These are phyloP conservation scores for Amylocystis lapponica DNA, from an alignment of 768 basidiomycete species.

Conservation along the genomic window DNA sequence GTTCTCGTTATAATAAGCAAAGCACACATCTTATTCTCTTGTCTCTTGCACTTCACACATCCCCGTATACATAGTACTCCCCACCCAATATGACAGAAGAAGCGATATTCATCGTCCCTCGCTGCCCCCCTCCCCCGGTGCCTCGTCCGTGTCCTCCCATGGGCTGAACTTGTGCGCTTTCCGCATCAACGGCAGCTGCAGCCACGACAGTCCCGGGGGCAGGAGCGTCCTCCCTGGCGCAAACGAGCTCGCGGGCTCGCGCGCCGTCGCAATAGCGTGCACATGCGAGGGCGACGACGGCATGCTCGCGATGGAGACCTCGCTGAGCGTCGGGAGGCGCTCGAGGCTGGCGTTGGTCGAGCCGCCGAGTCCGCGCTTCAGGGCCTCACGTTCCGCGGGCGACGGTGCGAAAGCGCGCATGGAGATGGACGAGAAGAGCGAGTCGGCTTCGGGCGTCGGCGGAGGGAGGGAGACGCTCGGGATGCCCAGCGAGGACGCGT, in stretches of 20 bases:
- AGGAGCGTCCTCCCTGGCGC: constrained; percentile 12
- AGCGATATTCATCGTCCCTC: constrained; percentile 9
- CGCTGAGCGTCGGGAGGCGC: constrained; percentile 70
- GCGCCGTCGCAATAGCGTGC: constrained; percentile 31
- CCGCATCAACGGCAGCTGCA: constrained; percentile 56
- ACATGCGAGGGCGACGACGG: constrained; percentile 59
- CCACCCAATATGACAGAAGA: background rate
- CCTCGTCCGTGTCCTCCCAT: constrained; percentile 68
- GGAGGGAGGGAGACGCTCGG: constrained; percentile 16
- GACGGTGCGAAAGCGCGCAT: constrained; percentile 86
- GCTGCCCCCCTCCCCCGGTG: constrained; percentile 7
- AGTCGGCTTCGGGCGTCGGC: constrained; percentile 11
- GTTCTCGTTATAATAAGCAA: constrained; percentile 11
- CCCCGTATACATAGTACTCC: background rate
- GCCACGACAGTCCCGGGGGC: constrained; percentile 54
- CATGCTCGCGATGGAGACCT: constrained; percentile 43
- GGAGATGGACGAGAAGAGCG: constrained; percentile 31
- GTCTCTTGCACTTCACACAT: background rate
- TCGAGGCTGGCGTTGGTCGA: constrained; percentile 73
- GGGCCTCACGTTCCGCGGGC: constrained; percentile 78
- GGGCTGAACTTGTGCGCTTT: constrained; percentile 71
- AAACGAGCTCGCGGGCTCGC: constrained; percentile 18
- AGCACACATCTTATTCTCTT: constrained; percentile 1
- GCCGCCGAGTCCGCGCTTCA: constrained; percentile 73
- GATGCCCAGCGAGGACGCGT: constrained; percentile 15